Base-by-base conservation (phyloP, 768 basidiomycete genomes). In the Russula dissimulans region DNA sequence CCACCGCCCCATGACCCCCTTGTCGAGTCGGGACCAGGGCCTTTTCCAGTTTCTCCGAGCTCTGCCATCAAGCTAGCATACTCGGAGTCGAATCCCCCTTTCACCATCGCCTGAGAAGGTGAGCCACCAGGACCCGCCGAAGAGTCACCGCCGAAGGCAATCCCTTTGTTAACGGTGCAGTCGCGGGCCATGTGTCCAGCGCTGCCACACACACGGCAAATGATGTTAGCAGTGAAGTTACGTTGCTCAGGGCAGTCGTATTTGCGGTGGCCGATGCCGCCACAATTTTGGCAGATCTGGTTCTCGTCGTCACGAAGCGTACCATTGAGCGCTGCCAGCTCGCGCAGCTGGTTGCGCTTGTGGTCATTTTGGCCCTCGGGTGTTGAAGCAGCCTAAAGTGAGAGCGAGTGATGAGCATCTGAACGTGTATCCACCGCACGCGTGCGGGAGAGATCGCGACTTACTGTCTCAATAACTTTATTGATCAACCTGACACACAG, bases 331-430 rank as follows among this genome's bases (percentile, higher is more conserved):
- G 94, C 94, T 17, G 97, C 97, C 48, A 99, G 82, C 72, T 99
- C 97, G 67, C 97, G 91, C 47, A 99, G 85, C 75, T 99, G 97
- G 70, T 95, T 97, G 55, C 95, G 89, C 73, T 99, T 99, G 78
- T 99, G 97, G 69, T 97, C 95, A 71, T 99, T 99, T 75, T 99
- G 94, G 34, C 95, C 97, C 78, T 99, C 97, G 6, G 97, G 97
- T 7, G 95, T 97, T 14, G 95, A 98, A 12, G 97, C 97, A 61
- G 97, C 97, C 95, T 98, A 68, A 0, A 44, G 59, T 48, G 6
- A 56, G 7, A 36, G n/a, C 3, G 15, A 22, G 34, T 14, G 43
- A 53, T 62, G 12, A 67, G 57, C 26, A 42, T 32, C 53, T 56
- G 41, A 22, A 38, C 11, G 6, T 26, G 22, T 26, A 50, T 3